A percentile compares a stretch with the other conserved stretches of the same genome.
Evolutionary conservation across 2,329 filamentous ascomycete species (phyloP).

Genomic region (Fusarium buharicum): DNA sequence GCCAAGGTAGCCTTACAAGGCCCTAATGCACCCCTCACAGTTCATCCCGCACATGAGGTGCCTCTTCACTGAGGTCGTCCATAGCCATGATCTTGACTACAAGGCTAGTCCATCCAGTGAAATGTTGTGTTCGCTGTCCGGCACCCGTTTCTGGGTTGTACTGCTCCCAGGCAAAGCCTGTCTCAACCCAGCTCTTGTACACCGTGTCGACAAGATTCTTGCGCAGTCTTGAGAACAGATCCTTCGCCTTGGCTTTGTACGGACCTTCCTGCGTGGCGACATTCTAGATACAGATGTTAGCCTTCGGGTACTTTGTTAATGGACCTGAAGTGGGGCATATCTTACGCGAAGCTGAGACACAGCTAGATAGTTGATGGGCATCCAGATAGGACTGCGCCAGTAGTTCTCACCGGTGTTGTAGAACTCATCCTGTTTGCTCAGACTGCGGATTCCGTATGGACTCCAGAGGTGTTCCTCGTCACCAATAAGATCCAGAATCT

Average conservation of each 20-base stretch:
- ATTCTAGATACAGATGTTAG: constrained; percentile 58
- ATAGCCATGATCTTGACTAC: constrained; percentile 98
- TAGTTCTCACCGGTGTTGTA: constrained; percentile 97
- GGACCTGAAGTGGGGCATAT: constrained; percentile 35
- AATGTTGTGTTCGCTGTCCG: constrained; percentile 97
- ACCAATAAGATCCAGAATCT: constrained; percentile 79
- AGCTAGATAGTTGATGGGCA: constrained; percentile 94
- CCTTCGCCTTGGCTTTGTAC: constrained; percentile 72
- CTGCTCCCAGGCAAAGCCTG: constrained; percentile 98
- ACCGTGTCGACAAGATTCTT: constrained; percentile 90
- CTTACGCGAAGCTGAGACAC: constrained; percentile 81
- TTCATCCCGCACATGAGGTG: constrained; percentile 57
- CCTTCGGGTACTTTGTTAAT: constrained; percentile 2
- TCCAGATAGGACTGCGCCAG: constrained; percentile 94
- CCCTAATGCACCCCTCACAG: constrained; percentile 49
- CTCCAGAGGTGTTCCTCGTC: constrained; percentile 92
- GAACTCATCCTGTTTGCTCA: constrained; percentile 83
- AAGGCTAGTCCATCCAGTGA: constrained; percentile 98
- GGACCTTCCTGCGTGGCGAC: constrained; percentile 74
- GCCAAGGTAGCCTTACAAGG: constrained; percentile 10
- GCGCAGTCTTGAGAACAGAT: constrained; percentile 80
- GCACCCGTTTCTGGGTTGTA: constrained; percentile 93
- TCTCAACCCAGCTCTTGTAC: constrained; percentile 86
- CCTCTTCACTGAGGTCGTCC: constrained; percentile 69
- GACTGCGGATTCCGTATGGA: constrained; percentile 84